phyloP scores from a whole-genome alignment of 2,329 filamentous ascomycete species.

The Diaporthe vaccinii region DNA sequence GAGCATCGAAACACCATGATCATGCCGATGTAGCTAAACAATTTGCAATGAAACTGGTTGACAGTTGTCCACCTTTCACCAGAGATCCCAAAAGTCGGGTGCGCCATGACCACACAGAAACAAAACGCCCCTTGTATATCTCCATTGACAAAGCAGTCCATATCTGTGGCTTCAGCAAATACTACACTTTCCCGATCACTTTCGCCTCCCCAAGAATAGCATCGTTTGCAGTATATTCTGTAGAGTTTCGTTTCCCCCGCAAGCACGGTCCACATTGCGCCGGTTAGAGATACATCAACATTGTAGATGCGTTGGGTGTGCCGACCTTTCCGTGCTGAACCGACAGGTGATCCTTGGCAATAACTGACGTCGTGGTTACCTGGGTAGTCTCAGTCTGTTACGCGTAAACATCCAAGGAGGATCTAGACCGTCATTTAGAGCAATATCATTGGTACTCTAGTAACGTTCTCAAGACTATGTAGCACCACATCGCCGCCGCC shows the following conservation, averaged over 20 bases:
- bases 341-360: conserved; percentile 12
- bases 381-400: not conserved
- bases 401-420: not conserved
- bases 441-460: not conserved
- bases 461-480: not conserved
- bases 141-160: not conserved
- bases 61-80: not conserved
- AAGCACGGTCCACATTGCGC: not conserved
- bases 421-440: not conserved
- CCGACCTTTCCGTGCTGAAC: not conserved
- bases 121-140: not conserved
- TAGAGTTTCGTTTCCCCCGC: not conserved
- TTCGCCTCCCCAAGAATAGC: not conserved
- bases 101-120: not conserved
- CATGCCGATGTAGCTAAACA: not conserved
- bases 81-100: not conserved
- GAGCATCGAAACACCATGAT: too few species aligned
- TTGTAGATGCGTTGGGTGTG: not conserved
- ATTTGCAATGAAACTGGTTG: not conserved
- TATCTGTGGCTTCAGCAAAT: too few species aligned
- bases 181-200: not conserved
- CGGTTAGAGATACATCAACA: conserved; percentile 5
- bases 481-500: not conserved
- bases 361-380: not conserved
- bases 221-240: not conserved